Base-by-base conservation (phyloP, 169 alveolate species). In the Neospora caninum region DNA sequence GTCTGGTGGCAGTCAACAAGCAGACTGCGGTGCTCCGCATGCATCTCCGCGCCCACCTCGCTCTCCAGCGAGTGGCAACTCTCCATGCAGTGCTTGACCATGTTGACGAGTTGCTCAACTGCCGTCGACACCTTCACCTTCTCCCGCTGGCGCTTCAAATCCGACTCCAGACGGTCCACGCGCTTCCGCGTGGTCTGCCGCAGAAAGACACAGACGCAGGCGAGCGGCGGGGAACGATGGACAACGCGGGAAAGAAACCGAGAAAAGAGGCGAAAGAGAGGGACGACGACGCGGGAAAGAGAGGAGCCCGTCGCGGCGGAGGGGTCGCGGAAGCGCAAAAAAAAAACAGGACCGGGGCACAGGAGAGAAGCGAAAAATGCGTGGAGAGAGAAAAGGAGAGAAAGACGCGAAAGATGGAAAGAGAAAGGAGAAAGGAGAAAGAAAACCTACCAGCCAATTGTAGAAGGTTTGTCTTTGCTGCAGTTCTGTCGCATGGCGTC, bases 401-500 rank as follows among this genome's bases (percentile, higher is more conserved):
- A 49, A 4, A 49, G 73, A 64, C 31, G 31, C 4, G n/a, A 22
- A 29, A 64, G n/a, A 27, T 10, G 73, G 7, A 27, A 29, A 42
- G 53, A 27, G 41, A 43, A 27, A 64, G 20, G 73, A 27, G 7
- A 29, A 16, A 29, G 31, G 73, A 64, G 16, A 22, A 64, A 27
- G 73, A 27, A 16, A 22, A 10, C 64, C 27, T 67, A 89, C 93
- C 93, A 89, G 87, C 93, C 93, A 89, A 16, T 70, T 70, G 70
- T 53, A 38, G 87, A 89, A 89, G 43, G 93, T 89, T 27, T 89
- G 93, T 27, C 93, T 38, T 31, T 53, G 87, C 34, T 89, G 93
- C 39, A 89, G 34, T 58, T 89, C 93, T 58, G 93, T 70, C 31
- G 93, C 93, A 39, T 89, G 80, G 25, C 93, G 93, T 7, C 93